Percentiles rank a stretch among this genome's conserved stretches.
Evolutionary conservation across 345 rosid species (phyloP).

Genomic region (Combretum micranthum): DNA sequence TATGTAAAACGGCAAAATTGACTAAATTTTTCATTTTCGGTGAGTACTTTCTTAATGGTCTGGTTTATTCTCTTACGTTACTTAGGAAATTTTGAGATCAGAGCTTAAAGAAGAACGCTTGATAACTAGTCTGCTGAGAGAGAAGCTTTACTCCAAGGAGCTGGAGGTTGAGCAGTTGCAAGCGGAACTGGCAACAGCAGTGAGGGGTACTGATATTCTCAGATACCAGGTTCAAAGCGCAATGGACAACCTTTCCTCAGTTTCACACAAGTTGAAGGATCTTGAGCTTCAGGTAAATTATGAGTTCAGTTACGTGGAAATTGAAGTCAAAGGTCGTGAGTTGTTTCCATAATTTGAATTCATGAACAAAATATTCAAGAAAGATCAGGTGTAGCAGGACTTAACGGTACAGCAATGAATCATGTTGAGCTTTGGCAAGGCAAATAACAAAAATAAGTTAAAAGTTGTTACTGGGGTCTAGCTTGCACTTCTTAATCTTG

Average conservation of each 20-base stretch:
- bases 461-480: too few species aligned
- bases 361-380: too few species aligned
- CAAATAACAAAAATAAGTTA: too few species aligned
- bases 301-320: too few species aligned
- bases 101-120: slow-evolving; percentile 75
- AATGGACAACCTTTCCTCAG: slow-evolving; percentile 61
- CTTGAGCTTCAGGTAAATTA: slow-evolving; percentile 74
- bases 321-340: too few species aligned
- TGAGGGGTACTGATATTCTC: slow-evolving; percentile 74
- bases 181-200: slow-evolving; percentile 78
- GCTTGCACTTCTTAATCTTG: too few species aligned
- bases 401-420: too few species aligned
- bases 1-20: neutral
- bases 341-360: too few species aligned
- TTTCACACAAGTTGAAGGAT: slow-evolving; percentile 61
- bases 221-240: slow-evolving; percentile 60
- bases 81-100: slow-evolving; percentile 46
- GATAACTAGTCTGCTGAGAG: slow-evolving; percentile 63
- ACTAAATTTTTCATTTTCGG: neutral
- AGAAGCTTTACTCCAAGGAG: slow-evolving; percentile 83
- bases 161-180: slow-evolving; percentile 76
- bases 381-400: too few species aligned
- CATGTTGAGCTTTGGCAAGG: too few species aligned
- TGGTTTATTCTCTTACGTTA: slow-evolving; percentile 13
- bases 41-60: neutral